Conservation (phyloP, 345 rosid species). For the Eucalyptus dawsonii region DNA sequence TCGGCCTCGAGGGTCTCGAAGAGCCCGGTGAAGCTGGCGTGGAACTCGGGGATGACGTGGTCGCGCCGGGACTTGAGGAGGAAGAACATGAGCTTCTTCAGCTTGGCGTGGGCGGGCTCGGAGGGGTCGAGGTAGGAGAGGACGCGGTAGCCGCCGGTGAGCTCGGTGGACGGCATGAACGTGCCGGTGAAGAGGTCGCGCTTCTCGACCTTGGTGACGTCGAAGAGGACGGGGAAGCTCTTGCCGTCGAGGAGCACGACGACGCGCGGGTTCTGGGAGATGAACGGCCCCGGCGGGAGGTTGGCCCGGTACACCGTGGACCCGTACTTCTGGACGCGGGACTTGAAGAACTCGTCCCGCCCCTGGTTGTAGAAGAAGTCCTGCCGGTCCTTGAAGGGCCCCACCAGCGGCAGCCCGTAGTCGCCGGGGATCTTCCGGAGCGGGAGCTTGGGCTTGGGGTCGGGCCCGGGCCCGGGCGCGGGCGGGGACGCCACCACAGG, state of each 20-base stretch:
- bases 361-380: constrained; percentile 75
- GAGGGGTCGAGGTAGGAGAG: constrained; percentile 83
- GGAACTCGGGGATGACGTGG: constrained; percentile 68
- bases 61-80: constrained; percentile 46
- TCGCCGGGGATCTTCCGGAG: constrained; percentile 56
- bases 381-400: constrained; percentile 66
- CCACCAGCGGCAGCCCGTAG: constrained; percentile 59
- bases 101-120: constrained; percentile 62
- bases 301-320: constrained; percentile 65
- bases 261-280: constrained; percentile 49
- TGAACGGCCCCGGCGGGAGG: constrained; percentile 81
- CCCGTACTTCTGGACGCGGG: constrained; percentile 42
- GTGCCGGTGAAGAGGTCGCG: constrained; percentile 81
- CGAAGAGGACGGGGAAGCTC: constrained; percentile 85
- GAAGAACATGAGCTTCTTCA: constrained; percentile 55
- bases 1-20: constrained; percentile 49
- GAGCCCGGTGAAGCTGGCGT: constrained; percentile 23
- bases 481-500: background rate
- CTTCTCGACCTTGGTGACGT: constrained; percentile 71
- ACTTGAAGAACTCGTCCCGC: constrained; percentile 60
- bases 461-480: background rate
- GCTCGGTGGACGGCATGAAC: constrained; percentile 69
- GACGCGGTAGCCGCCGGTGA: constrained; percentile 80
- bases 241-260: constrained; percentile 78
- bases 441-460: constrained; percentile 19